phyloP scores from a whole-genome alignment of 2,329 filamentous ascomycete genomes.

The Penicillium corylophilum region DNA sequence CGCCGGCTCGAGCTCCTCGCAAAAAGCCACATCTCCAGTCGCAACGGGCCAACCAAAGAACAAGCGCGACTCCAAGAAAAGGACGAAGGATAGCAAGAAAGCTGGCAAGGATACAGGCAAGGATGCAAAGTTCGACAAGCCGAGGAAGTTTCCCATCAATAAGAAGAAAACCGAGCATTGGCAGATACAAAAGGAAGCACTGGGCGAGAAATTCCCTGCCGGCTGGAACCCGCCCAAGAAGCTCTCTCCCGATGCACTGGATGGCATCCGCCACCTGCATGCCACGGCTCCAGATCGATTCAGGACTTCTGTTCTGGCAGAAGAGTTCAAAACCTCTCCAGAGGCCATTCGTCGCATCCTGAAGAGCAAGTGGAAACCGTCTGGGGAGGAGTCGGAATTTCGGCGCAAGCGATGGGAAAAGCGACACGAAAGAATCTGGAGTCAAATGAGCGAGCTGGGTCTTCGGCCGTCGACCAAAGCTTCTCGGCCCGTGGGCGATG shows the following conservation, averaged over 20 bases:
- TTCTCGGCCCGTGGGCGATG: slow-evolving; percentile 25
- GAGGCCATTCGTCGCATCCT: slow-evolving; percentile 87
- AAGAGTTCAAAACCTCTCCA: slow-evolving; percentile 79
- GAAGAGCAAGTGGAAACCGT: slow-evolving; percentile 53
- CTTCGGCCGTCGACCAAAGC: slow-evolving; percentile 56
- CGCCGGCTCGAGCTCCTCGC: neutral
- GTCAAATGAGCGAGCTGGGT: slow-evolving; percentile 49
- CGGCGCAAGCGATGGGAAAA: slow-evolving; percentile 47
- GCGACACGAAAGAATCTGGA: slow-evolving; percentile 47
- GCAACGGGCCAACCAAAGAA: neutral
- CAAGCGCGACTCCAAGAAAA: neutral
- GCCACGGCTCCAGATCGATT: slow-evolving; percentile 73
- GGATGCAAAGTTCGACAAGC: slow-evolving; percentile 8
- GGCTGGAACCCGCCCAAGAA: slow-evolving; percentile 81
- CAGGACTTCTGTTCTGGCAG: slow-evolving; percentile 69
- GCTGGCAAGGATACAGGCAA: slow-evolving; percentile 5
- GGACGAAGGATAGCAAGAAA: neutral
- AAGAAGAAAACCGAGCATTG: slow-evolving; percentile 56
- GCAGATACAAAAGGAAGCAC: slow-evolving; percentile 71
- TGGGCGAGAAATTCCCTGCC: slow-evolving; percentile 74
- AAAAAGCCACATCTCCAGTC: neutral
- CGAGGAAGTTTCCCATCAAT: slow-evolving; percentile 9
- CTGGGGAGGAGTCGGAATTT: slow-evolving; percentile 38
- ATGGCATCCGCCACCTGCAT: slow-evolving; percentile 84
- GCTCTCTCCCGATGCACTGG: slow-evolving; percentile 85